Evolutionary conservation across 805 yeast genomes (phyloP).

Genomic region (Candida adriatica): DNA sequence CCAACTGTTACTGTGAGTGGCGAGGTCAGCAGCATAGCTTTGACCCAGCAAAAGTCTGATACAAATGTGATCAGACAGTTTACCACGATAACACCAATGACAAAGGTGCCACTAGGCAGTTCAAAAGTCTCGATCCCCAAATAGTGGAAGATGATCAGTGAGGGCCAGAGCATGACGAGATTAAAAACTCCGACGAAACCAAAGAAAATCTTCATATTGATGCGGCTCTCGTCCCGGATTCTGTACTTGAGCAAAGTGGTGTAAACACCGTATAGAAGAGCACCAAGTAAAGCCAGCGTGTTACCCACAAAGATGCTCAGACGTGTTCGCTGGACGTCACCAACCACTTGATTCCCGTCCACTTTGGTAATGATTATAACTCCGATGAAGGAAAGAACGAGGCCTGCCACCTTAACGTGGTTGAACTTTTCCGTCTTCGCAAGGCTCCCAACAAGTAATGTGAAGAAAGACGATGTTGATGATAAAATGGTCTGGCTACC

Average conservation of each 20-base stretch:
- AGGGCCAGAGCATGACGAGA: slow-evolving; percentile 73
- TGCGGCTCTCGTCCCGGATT: slow-evolving; percentile 64
- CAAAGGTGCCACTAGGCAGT: slow-evolving; percentile 50
- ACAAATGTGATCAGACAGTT: slow-evolving; percentile 78
- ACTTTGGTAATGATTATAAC: slow-evolving; percentile 70
- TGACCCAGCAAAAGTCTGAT: slow-evolving; percentile 93
- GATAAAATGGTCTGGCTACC: slow-evolving; percentile 91
- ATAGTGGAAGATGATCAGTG: slow-evolving; percentile 57
- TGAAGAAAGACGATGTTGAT: slow-evolving; percentile 90
- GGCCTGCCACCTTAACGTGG: slow-evolving; percentile 57
- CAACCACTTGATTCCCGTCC: slow-evolving; percentile 32
- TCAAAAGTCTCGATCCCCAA: slow-evolving; percentile 64
- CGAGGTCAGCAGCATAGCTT: slow-evolving; percentile 86
- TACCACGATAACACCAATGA: slow-evolving; percentile 45
- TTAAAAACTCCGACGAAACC: slow-evolving; percentile 93
- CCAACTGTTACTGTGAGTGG: slow-evolving; percentile 97
- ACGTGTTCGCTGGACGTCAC: slow-evolving; percentile 18
- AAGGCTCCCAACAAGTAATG: slow-evolving; percentile 72
- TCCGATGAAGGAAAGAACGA: slow-evolving; percentile 68
- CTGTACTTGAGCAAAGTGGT: slow-evolving; percentile 74
- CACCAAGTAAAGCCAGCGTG: slow-evolving; percentile 72
- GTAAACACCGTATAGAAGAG: slow-evolving; percentile 85
- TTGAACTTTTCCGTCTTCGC: slow-evolving; percentile 67
- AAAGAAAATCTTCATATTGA: slow-evolving; percentile 83
- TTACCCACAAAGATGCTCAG: slow-evolving; percentile 57